A percentile compares a stretch with the other conserved stretches of the same genome.
Evolutionary conservation across 805 yeast genomes (phyloP).

Genomic region (Saccharomycopsis olivae): DNA sequence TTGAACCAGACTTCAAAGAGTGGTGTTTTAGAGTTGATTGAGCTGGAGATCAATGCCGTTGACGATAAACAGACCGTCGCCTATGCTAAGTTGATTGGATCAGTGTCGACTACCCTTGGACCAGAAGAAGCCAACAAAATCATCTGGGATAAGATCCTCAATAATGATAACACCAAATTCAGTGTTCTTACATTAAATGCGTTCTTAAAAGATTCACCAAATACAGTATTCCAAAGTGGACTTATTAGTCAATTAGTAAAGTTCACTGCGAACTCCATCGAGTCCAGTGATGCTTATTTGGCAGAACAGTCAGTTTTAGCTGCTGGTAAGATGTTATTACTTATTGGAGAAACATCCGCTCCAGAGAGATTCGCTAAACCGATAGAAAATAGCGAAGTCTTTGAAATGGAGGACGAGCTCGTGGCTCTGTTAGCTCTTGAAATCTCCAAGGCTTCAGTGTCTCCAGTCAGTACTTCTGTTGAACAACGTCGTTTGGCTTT

Average conservation of each 20-base stretch:
- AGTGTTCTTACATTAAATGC: constrained; percentile 68
- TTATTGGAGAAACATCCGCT: constrained; percentile 32
- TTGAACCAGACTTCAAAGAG: constrained; percentile 65
- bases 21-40: constrained; percentile 61
- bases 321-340: constrained; percentile 65
- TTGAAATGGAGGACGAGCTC: constrained; percentile 34
- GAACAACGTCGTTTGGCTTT: constrained; percentile 76
- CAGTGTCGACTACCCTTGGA: constrained; percentile 58
- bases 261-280: constrained; percentile 36
- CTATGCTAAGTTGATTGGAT: constrained; percentile 70
- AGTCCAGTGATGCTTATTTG: constrained; percentile 37
- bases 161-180: constrained; percentile 42
- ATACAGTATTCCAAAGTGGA: constrained; percentile 44
- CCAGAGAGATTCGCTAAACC: constrained; percentile 21
- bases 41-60: constrained; percentile 47
- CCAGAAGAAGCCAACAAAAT: constrained; percentile 53
- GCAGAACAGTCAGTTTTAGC: constrained; percentile 74
- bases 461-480: constrained; percentile 49
- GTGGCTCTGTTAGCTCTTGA: constrained; percentile 35
- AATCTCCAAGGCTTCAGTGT: constrained; percentile 37
- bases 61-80: constrained; percentile 60
- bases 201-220: constrained; percentile 68
- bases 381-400: constrained; percentile 20
- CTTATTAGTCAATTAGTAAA: constrained; percentile 38
- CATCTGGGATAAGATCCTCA: constrained; percentile 46